Conservation (phyloP, 2,329 filamentous ascomycete genomes). For the Dendrostoma leiphaemia region DNA sequence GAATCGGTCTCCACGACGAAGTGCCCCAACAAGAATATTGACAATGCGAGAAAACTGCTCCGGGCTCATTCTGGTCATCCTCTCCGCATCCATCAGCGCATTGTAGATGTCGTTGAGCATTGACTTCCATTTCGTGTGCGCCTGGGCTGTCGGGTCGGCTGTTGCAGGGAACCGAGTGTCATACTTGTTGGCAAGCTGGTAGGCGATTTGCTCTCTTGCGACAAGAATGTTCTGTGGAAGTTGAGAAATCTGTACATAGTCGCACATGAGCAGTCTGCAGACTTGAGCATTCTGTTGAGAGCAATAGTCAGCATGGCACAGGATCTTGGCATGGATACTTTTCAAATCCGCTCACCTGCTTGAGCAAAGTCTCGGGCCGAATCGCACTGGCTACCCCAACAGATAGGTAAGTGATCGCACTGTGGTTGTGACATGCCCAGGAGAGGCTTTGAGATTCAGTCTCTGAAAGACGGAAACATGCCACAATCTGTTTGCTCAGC, state of each 20-base stretch:
- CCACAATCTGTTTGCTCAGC: constrained; percentile 8
- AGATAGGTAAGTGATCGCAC: constrained; percentile 6
- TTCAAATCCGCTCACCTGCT: constrained; percentile 5
- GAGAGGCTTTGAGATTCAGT: background rate
- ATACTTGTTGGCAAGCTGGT: constrained; percentile 16
- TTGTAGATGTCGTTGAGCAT: constrained; percentile 7
- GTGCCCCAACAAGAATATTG: constrained; percentile 11
- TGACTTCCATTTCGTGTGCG: constrained; percentile 1
- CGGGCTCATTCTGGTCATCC: constrained; percentile 1
- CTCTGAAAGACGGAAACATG: constrained; percentile 5
- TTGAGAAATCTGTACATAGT: background rate
- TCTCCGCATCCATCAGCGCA: background rate
- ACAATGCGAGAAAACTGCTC: constrained; percentile 6
- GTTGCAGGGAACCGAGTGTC: background rate
- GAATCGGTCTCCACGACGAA: constrained; percentile 9
- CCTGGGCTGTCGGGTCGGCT: background rate
- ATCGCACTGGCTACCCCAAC: constrained; percentile 9
- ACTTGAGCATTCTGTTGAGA: background rate
- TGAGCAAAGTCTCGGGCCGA: constrained; percentile 1
- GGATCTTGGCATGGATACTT: background rate
- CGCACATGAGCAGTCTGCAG: background rate
- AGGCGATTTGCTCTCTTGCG: constrained; percentile 6
- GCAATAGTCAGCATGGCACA: background rate
- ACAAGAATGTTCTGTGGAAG: background rate
- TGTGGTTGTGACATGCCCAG: background rate